Evolutionary conservation across 78 protist genomes (phyloP).

Genomic region (Dictyostelium discoideum): dicty_2.7 NC_007088.5:5214001-5214500

Average conservation of each 20-base stretch:
- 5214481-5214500: not conserved
- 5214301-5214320: constrained; percentile 46
- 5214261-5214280: constrained; percentile 37
- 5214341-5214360: constrained; percentile 51
- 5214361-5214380: constrained; percentile 60
- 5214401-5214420: constrained; percentile 3
- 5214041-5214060: constrained; percentile 31
- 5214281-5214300: constrained; percentile 19
- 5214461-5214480: not conserved
- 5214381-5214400: constrained; percentile 71
- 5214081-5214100: not conserved
- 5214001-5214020: constrained; percentile 33
- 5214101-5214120: constrained; percentile 27
- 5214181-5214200: constrained; percentile 61
- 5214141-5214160: constrained; percentile 63
- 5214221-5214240: constrained; percentile 52
- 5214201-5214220: constrained; percentile 61
- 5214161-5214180: constrained; percentile 37
- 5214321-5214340: constrained; percentile 45
- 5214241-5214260: constrained; percentile 54
- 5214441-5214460: not conserved
- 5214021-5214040: constrained; percentile 70
- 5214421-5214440: not conserved
- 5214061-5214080: constrained; percentile 2
- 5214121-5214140: constrained; percentile 64